Evolutionary conservation across 306 rosid genomes (phyloP).

Genomic region (Malus asiatica): DNA sequence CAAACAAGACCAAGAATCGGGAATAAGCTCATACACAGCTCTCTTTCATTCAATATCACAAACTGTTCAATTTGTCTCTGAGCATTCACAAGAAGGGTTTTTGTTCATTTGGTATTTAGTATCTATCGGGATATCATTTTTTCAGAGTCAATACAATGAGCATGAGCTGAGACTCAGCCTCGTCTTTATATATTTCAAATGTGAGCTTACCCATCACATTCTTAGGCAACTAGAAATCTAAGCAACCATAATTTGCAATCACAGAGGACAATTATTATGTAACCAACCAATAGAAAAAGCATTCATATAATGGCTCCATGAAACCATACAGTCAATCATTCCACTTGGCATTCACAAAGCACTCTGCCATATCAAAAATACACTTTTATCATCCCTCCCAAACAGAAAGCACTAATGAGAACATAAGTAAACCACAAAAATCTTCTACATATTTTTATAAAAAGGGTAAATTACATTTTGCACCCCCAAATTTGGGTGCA

Average conservation of each 20-base stretch:
- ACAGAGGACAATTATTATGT: neutral
- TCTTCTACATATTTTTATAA: neutral
- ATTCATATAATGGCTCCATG: neutral
- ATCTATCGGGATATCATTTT: neutral
- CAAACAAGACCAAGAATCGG: constrained; percentile 24
- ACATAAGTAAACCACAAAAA: neutral
- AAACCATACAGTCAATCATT: neutral
- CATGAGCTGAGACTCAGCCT: neutral
- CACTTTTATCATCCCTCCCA: neutral
- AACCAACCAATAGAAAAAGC: neutral
- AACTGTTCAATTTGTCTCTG: neutral
- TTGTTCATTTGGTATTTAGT: neutral
- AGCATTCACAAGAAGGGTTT: neutral
- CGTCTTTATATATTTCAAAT: neutral
- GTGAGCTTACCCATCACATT: neutral
- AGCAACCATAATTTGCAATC: neutral
- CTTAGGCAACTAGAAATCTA: neutral
- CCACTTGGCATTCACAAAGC: neutral
- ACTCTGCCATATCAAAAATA: constrained; percentile 1
- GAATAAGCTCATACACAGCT: constrained; percentile 5
- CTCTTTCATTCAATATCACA: neutral
- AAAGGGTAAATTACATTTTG: no score
- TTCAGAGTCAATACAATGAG: neutral
- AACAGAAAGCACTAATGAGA: neutral
- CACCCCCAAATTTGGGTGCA: no score